Conservation (phyloP, 345 rosid genomes). For the Heritiera fomes region DNA sequence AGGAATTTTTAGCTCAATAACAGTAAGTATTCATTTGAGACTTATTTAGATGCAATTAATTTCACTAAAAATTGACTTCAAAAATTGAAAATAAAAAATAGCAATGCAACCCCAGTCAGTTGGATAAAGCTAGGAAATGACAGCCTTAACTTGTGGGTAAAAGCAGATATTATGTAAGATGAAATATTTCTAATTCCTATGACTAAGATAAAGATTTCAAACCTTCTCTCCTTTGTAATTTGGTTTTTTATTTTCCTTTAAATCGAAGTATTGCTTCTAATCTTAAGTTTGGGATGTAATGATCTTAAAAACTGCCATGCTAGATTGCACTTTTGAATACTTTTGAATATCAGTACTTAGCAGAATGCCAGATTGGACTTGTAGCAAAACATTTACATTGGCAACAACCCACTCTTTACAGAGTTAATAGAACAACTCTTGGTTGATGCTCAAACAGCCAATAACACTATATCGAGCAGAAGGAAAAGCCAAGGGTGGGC, state of each 20-base stretch:
- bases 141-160: neutral
- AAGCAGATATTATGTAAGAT: neutral
- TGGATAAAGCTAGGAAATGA: neutral
- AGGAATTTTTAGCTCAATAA: no score
- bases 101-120: neutral
- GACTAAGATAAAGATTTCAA: neutral
- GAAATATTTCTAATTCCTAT: neutral
- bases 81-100: neutral
- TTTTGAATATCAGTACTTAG: neutral
- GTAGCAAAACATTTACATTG: neutral
- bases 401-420: neutral
- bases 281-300: no score
- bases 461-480: no score
- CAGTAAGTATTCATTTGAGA: no score
- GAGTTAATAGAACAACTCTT: no score
- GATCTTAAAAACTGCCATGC: no score
- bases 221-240: neutral
- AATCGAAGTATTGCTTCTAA: no score
- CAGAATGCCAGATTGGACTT: neutral
- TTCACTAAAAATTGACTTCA: neutral
- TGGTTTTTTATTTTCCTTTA: neutral
- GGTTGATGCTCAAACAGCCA: no score
- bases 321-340: neutral
- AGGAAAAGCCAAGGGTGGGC: no score
- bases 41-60: neutral